A percentile compares a stretch with the other conserved stretches of the same genome.
Evolutionary conservation across 768 basidiomycete species (phyloP).

Genomic region (Tephrocybe sp.): DNA sequence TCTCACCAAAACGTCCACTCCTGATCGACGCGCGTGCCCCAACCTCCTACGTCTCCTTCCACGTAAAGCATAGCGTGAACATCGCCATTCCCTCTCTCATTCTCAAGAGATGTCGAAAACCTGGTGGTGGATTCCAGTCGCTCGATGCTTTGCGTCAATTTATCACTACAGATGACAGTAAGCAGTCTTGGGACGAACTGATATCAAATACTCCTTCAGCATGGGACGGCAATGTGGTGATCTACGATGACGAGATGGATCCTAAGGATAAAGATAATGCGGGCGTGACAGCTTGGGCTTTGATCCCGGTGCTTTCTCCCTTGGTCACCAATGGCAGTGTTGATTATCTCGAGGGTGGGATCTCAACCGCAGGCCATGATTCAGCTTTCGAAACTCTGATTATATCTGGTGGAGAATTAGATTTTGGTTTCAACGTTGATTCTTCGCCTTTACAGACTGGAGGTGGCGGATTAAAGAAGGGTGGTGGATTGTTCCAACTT

Average conservation of each 20-base stretch:
- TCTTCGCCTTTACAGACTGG: conserved; percentile 21
- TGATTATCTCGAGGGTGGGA: conserved; percentile 74
- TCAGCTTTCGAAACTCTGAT: conserved; percentile 55
- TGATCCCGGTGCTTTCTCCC: conserved; percentile 62
- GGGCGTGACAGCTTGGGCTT: conserved; percentile 65
- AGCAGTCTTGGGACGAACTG: conserved; percentile 66
- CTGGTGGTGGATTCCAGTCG: conserved; percentile 63
- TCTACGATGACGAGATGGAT: conserved; percentile 82
- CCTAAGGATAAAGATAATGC: conserved; percentile 56
- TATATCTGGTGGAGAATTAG: conserved; percentile 38
- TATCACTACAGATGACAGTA: conserved; percentile 77
- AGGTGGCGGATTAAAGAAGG: conserved; percentile 28
- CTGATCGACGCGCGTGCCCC: conserved; percentile 83
- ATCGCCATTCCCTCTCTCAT: conserved; percentile 89
- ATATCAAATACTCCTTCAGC: conserved; percentile 41
- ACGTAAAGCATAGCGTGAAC: conserved; percentile 73
- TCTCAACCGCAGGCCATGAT: conserved; percentile 60
- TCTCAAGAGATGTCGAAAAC: conserved; percentile 79
- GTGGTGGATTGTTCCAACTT: conserved; percentile 65
- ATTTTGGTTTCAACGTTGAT: conserved; percentile 20
- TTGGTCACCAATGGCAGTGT: conserved; percentile 55
- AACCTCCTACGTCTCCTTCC: conserved; percentile 61
- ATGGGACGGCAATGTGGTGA: conserved; percentile 77
- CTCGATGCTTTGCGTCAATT: conserved; percentile 75
- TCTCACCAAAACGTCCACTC: conserved; percentile 55